These are phyloP conservation scores for Ophiocordyceps camponoti-floridani DNA, from an alignment of 2,329 filamentous ascomycete species.

Conservation along the genomic window DNA sequence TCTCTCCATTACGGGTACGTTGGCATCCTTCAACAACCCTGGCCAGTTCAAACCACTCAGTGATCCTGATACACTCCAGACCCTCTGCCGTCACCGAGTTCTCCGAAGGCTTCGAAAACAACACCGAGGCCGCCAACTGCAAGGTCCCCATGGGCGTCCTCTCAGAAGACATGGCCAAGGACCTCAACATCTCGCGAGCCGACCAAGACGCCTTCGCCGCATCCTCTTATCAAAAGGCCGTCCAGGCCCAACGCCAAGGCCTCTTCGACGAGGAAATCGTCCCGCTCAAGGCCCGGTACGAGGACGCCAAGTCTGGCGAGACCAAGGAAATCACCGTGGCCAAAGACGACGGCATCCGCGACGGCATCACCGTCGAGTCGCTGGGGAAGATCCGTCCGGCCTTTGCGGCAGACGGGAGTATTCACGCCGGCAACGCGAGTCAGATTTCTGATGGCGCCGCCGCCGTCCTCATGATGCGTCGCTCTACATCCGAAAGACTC, in stretches of 20 bases:
- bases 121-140: conserved; percentile 79
- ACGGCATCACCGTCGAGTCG: conserved; percentile 71
- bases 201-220: conserved; percentile 88
- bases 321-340: conserved; percentile 66
- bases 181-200: conserved; percentile 51
- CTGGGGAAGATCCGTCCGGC: conserved; percentile 82
- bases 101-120: conserved; percentile 67
- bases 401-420: conserved; percentile 79
- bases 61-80: conserved; percentile 16
- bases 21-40: not conserved
- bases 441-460: conserved; percentile 94
- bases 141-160: conserved; percentile 93
- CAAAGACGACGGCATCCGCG: conserved; percentile 73
- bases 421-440: conserved; percentile 90
- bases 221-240: conserved; percentile 78
- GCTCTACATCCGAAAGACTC: conserved; percentile 72
- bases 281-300: conserved; percentile 70
- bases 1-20: conserved; percentile 58
- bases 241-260: conserved; percentile 69
- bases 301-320: conserved; percentile 81
- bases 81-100: conserved; percentile 82
- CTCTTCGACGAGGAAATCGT: conserved; percentile 85
- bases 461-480: conserved; percentile 89
- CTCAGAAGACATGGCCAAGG: conserved; percentile 88
- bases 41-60: not conserved